A percentile compares a stretch with the other conserved stretches of the same genome.
Conservation (phyloP, 2,329 filamentous ascomycete genomes). For the Elsinoe ampelina region DNA sequence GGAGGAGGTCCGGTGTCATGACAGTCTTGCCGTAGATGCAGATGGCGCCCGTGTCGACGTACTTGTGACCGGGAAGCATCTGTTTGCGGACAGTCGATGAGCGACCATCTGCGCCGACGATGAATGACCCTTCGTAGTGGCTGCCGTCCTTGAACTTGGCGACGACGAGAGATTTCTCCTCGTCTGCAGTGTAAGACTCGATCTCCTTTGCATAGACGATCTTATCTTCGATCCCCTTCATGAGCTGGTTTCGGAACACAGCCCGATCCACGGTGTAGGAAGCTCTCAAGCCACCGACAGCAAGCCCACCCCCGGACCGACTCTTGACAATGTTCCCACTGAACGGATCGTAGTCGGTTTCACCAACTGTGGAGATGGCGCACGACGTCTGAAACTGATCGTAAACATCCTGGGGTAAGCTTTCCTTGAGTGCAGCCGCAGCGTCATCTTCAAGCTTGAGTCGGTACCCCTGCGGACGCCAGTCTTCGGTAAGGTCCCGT, state of each 20-base stretch:
- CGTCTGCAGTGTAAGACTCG: slow-evolving; percentile 13
- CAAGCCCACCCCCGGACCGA: slow-evolving; percentile 14
- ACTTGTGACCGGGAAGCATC: slow-evolving; percentile 17
- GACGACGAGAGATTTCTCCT: slow-evolving; percentile 15
- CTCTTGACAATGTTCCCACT: slow-evolving; percentile 17
- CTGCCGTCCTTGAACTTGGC: slow-evolving; percentile 18
- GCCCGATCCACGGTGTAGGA: slow-evolving; percentile 19
- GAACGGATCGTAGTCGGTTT: slow-evolving; percentile 19
- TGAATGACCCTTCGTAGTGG: slow-evolving; percentile 15
- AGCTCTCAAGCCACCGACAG: slow-evolving; percentile 14
- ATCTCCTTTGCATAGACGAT: slow-evolving; percentile 18
- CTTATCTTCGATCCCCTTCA: slow-evolving; percentile 19
- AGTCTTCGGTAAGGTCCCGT: slow-evolving; percentile 17
- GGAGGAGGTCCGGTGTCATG: slow-evolving; percentile 17
- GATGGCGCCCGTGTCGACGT: slow-evolving; percentile 18
- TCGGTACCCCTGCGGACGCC: slow-evolving; percentile 20
- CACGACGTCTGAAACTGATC: slow-evolving; percentile 18
- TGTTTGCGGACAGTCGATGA: slow-evolving; percentile 19
- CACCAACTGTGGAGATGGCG: slow-evolving; percentile 17
- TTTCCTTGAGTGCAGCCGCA: slow-evolving; percentile 18
- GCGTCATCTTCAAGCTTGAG: slow-evolving; percentile 19
- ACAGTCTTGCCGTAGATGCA: slow-evolving; percentile 22
- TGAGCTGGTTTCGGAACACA: slow-evolving; percentile 17
- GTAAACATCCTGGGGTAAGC: slow-evolving; percentile 17
- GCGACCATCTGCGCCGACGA: slow-evolving; percentile 21